A percentile compares a stretch with the other conserved stretches of the same genome.
These are phyloP conservation scores for Cubamyces lactineus DNA, from an alignment of 768 basidiomycete genomes.

Conservation along the genomic window DNA sequence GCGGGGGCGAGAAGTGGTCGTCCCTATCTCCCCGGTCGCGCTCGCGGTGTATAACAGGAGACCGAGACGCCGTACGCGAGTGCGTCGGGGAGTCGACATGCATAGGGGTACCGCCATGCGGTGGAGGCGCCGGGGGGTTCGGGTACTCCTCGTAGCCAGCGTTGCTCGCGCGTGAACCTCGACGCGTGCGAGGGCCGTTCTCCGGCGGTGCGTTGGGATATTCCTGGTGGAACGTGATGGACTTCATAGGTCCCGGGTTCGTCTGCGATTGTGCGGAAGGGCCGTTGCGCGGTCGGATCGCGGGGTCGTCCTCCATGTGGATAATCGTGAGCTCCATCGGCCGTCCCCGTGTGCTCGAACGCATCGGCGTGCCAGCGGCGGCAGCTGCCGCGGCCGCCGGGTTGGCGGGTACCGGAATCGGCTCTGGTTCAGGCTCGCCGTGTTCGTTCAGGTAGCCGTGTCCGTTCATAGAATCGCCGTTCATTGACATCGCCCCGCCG, in stretches of 20 bases:
- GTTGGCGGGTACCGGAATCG: neutral
- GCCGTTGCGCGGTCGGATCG: conserved; percentile 14
- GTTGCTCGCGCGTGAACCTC: conserved; percentile 27
- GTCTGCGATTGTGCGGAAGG: conserved; percentile 14
- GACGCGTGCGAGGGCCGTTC: conserved; percentile 21
- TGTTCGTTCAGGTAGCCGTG: conserved; percentile 22
- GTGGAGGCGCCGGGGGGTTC: conserved; percentile 8
- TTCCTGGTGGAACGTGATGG: conserved; percentile 34
- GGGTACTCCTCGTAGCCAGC: conserved; percentile 27
- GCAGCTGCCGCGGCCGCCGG: neutral
- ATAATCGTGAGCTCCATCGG: conserved; percentile 35
- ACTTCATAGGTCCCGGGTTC: conserved; percentile 23
- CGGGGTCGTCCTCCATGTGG: conserved; percentile 30
- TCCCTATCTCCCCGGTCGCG: conserved; percentile 26
- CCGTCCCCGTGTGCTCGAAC: conserved; percentile 4
- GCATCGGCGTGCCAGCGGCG: neutral
- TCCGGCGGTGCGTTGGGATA: conserved; percentile 25
- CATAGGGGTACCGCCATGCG: conserved; percentile 13
- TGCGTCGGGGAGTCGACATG: conserved; percentile 20
- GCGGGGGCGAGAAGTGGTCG: conserved; percentile 31
- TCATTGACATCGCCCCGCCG: conserved; percentile 2
- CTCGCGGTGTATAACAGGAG: conserved; percentile 34
- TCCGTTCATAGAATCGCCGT: conserved; percentile 17
- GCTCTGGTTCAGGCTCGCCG: conserved; percentile 15
- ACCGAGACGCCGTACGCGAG: conserved; percentile 31